Percentiles rank a stretch among this genome's conserved stretches.
phyloP scores from a whole-genome alignment of 2,329 filamentous ascomycete species.

The Aspergillus udagawae region DNA sequence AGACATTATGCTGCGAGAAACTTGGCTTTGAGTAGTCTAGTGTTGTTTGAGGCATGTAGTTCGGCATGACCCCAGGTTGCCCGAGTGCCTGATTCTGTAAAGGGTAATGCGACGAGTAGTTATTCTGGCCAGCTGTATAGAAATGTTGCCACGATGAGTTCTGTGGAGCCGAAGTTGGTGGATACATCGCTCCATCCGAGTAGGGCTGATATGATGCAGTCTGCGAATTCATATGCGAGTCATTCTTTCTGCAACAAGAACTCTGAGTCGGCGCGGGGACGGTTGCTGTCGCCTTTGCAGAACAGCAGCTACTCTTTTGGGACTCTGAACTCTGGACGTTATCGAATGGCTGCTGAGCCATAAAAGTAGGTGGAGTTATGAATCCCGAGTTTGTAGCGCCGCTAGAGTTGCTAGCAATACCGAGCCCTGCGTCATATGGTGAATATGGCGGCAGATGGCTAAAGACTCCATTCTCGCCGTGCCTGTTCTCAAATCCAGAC shows the following conservation, averaged over 20 bases:
- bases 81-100: constrained; percentile 8
- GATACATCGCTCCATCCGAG: constrained; percentile 14
- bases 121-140: constrained; percentile 9
- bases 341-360: background rate
- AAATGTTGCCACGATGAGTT: constrained; percentile 21
- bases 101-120: constrained; percentile 15
- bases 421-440: constrained; percentile 4
- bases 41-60: constrained; percentile 11
- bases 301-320: constrained; percentile 22
- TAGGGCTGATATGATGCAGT: constrained; percentile 4
- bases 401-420: background rate
- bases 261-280: constrained; percentile 9
- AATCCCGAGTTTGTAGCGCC: background rate
- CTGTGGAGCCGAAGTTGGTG: constrained; percentile 12
- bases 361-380: background rate
- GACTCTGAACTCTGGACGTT: background rate
- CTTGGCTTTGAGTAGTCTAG: constrained; percentile 6
- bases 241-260: constrained; percentile 29
- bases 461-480: constrained; percentile 15
- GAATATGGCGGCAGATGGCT: constrained; percentile 9
- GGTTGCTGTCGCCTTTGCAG: constrained; percentile 16
- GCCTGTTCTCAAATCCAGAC: constrained; percentile 19
- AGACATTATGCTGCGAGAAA: constrained; percentile 10
- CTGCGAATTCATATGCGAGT: background rate
- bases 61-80: constrained; percentile 13